phyloP scores from a whole-genome alignment of 2,329 filamentous ascomycete species.

The Ascochyta pisi region DNA sequence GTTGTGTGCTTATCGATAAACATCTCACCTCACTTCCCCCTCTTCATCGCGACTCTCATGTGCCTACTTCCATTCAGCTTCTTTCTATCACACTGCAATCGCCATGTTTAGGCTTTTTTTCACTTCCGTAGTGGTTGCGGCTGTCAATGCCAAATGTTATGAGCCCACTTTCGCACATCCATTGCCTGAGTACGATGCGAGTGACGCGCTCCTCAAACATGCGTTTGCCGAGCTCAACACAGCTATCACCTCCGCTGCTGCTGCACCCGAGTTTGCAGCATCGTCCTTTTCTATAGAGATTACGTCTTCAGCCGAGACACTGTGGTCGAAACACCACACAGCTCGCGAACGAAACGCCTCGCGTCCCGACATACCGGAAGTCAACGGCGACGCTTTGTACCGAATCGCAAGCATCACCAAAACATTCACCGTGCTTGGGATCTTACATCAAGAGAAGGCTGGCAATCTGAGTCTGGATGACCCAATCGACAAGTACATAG shows the following conservation, averaged over 20 bases:
- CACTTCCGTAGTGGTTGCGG: neutral
- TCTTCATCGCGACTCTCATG: neutral
- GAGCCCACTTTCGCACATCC: conserved; percentile 50
- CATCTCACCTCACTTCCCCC: too few species aligned
- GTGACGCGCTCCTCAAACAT: conserved; percentile 36
- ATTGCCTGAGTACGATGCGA: conserved; percentile 39
- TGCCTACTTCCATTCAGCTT: neutral
- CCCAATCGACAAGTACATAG: conserved; percentile 42
- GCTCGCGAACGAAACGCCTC: conserved; percentile 46
- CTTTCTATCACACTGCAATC: neutral
- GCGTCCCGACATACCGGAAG: conserved; percentile 45
- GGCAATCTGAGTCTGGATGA: conserved; percentile 47
- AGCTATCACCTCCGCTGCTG: conserved; percentile 33
- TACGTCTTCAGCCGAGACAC: conserved; percentile 47
- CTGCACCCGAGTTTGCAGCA: conserved; percentile 38
- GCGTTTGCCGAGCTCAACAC: conserved; percentile 41
- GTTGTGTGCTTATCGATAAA: neutral
- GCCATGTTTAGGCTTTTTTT: neutral
- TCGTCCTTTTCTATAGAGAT: conserved; percentile 52
- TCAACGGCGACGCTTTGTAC: conserved; percentile 51
- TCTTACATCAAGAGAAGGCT: conserved; percentile 43
- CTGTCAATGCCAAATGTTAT: conserved; percentile 39
- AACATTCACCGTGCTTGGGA: conserved; percentile 42
- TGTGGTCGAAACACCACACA: conserved; percentile 51
- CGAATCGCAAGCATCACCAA: conserved; percentile 50